These are phyloP conservation scores for Pisolithus orientalis DNA, from an alignment of 768 basidiomycete genomes.

Conservation along the genomic window DNA sequence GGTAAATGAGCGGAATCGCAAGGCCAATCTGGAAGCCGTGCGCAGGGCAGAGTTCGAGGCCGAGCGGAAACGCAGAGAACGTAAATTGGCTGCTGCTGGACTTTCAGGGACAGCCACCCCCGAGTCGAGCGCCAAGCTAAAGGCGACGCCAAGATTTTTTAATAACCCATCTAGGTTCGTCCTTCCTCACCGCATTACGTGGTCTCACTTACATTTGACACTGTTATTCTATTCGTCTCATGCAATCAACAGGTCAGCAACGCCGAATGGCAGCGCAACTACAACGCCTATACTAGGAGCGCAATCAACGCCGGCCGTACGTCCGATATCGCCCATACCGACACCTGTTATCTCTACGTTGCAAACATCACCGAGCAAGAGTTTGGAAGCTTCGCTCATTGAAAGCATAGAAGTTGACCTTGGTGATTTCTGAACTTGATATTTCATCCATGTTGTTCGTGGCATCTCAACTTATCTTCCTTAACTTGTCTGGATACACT, in stretches of 20 bases:
- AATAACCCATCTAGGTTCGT: constrained; percentile 58
- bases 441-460: too few species aligned
- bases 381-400: constrained; percentile 52
- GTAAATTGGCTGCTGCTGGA: constrained; percentile 45
- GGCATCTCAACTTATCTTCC: too few species aligned
- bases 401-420: constrained; percentile 70
- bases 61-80: constrained; percentile 65
- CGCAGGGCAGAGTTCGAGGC: constrained; percentile 67
- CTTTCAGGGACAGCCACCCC: constrained; percentile 35
- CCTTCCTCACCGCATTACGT: constrained; percentile 1
- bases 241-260: constrained; percentile 26
- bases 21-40: constrained; percentile 75
- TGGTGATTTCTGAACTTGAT: constrained; percentile 56
- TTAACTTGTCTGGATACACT: too few species aligned
- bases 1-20: constrained; percentile 88
- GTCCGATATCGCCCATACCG: constrained; percentile 33
- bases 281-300: constrained; percentile 34
- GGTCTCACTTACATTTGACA: constrained; percentile 11
- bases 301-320: constrained; percentile 19
- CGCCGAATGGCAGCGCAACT: constrained; percentile 45
- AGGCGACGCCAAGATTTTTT: constrained; percentile 54
- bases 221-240: constrained; percentile 10
- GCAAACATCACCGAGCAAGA: constrained; percentile 29
- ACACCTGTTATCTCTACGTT: constrained; percentile 18
- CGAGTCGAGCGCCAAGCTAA: constrained; percentile 65